Base-by-base conservation (phyloP, 352 stramenopile species). In the Elongisporangium anandrum region DNA sequence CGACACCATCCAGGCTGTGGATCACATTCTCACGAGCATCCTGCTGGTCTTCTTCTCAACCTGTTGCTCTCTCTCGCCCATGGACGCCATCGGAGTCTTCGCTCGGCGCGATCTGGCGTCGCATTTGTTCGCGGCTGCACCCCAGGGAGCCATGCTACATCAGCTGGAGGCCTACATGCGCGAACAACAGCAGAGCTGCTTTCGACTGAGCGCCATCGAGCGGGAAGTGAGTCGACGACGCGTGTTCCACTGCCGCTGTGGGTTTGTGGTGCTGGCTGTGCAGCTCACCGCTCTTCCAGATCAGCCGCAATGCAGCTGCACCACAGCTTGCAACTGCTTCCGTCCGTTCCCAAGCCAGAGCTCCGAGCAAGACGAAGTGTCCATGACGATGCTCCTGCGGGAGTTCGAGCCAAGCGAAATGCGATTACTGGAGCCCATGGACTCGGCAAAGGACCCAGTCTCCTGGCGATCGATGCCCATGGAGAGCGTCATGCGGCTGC, bases 41-140 rank as follows among this genome's bases (percentile, higher is more conserved):
- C 56, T 90, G 56, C 53, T 87, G 29, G 83, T 83, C 62, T 86
- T 90, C 52, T 45, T 88, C 3, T 63, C 73, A 21, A 64, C 48
- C 15, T 54, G 60, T 3, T 65, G 75, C 7, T 53, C 45, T 0
- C 60, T 82, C 34, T 48, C 69, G 20, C 45, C 54, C 17, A 65
- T 81, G 7, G 57, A 82, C n/a, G 57, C 67, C 0, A 19, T 82
- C 23, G 64, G 49, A 10, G 52, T n/a, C 17, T 78, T 79, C 50
- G 58, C 67, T 57, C 19, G 47, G 19, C 61, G 70, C 24, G 60
- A 79, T 58, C 66, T 59, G 56, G 24, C 65, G 16, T 56, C 62
- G 2, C 59, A 66, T 29, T 66, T 75, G 34, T 69, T 82, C n/a
- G 67, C 63, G 17, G 77, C 29, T 41, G 29, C 72, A 39, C 66